Base-by-base conservation (phyloP, 2,329 filamentous ascomycete species). In the Fusarium luffae region DNA sequence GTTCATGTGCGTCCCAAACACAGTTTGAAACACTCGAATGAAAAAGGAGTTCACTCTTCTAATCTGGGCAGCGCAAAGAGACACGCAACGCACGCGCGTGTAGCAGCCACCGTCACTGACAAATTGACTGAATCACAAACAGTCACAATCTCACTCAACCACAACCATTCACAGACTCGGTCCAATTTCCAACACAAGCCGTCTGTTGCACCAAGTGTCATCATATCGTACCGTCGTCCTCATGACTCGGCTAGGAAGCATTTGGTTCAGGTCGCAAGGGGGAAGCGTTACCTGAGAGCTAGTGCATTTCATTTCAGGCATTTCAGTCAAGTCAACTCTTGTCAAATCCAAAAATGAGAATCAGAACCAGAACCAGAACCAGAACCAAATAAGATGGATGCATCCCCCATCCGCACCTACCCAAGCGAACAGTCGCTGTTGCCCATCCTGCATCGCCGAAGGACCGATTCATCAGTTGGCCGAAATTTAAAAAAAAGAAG, bases 171-270 rank as follows among this genome's bases (percentile, higher is more conserved):
- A 63, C 42, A 21, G 34, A 42, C 32, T 40, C 32, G 32, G 21
- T 47, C 28, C 55, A 37, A 40, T 34, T 42, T 19, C 25, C 11
- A 54, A 66, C 32, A 47, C 52, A 59, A 59, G 43, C 55, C 50
- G 41, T 21, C 42, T 54, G 68, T 70, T 54, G 68, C 44, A 71
- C 68, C 60, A 59, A 50, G 34, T 18, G 30, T 21, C 49, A 44
- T 49, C 47, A 48, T 34, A 50, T 37, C 40, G 32, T 30, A 25
- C 27, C 43, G 34, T 37, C 44, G 59, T 58, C 48, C 63, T 68
- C 63, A 70, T 71, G 68, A 71, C 63, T 71, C 52, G 68, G 63
- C 47, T 46, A 65, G 34, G 32, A 47, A 19, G 30, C 27, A 42
- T 34, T 32, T 52, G 50, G 40, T 27, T 41, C 54, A 52, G 49